Base-by-base conservation (phyloP, 192 early-diverging fungal genomes). In the Coemansia sp. region DNA sequence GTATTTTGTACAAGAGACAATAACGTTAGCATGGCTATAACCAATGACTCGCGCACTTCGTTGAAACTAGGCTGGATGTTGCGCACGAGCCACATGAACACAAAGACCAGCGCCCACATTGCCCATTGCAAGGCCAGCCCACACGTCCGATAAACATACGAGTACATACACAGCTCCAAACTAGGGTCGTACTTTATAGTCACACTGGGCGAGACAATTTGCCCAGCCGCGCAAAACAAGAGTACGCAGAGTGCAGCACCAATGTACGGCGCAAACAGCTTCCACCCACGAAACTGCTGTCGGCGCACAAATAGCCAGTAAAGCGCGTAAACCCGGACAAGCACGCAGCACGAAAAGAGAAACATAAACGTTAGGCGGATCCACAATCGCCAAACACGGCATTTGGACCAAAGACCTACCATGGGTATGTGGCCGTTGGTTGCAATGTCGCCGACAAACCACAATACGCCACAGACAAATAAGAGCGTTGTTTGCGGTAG, bases 21-120 rank as follows among this genome's bases (percentile, higher is more conserved):
- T 1, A 71, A 59, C 38, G 62, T 65, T 32, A 68, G 23, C 12
- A 64, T 52, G n/a, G 68, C 67, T 26, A 77, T 54, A 1, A 59
- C 54, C 59, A 71, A 54, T 2, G 75, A 71, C 19, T 71, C 69
- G 62, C 47, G 59, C 39, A 61, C 63, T 54, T 77, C 75, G 55
- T 77, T 77, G 51, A 77, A 77, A 12, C 65, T 68, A 1, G 69
- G 63, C 24, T 78, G 69, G 10, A 78, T 78, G 22, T 78, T 78
- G 53, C 75, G 75, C 45, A 71, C 64, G 0, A 60, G 59, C 58
- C 66, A 68, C 45, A 53, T 45, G 47, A 54, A 61, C 29, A 60
- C 51, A n/a, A 51, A n/a, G 27, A 66, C 47, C 45, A 52, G 14
- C n/a, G 12, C 50, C 52, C 62, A 64, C 22, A 64, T 26, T 3